Evolutionary conservation across 768 basidiomycete genomes (phyloP), one percentile per base, ranked within the genome.

Genomic region (Pleurotus eryngii): DNA sequence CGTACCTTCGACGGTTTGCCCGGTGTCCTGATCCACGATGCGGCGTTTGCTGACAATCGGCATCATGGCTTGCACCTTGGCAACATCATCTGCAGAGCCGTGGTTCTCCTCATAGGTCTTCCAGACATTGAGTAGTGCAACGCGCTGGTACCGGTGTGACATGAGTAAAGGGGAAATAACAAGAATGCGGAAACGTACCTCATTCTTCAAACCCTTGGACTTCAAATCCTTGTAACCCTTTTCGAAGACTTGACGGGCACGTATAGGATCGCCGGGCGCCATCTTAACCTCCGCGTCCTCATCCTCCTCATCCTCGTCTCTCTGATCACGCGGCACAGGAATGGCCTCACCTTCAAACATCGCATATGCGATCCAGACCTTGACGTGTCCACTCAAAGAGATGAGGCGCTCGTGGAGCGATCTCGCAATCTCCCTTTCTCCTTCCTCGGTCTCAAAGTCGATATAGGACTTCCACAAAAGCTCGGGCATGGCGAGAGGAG

Each of bases 291-390:
- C 87, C 14, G 69, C 69, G 5, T 86, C 88, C 7, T 89, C 88
- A 3, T 83, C 84, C 17, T 87, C 86, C 11, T 89, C 89, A 5
- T 88, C 87, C 11, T 87, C 89, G 53, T 88, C 89, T 40, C 89
- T 78, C 63, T 80, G 74, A 3, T 81, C 84, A 18, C 87, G 76
- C 8, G 82, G 81, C 4, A 87, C 63, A 4, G 85, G 85, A 45
- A 90, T 87, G 5, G 84, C 76, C 64, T 89, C 88, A 4, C 85
- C 89, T 72, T 98, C 96, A 64, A 98, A 97, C 63, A 89, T 80
- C 0, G 96, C 96, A 70, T 89, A 98, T 54, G 94, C 87, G 56
- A 97, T 92, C 94, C 95, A 98, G 17, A 96, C 94, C 73, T 98
- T 98, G 73, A 94, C 90, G 68, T 98, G 95, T 3, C 92, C 92